Evolutionary conservation across 2,329 filamentous ascomycete genomes (phyloP), one percentile per base, ranked within the genome.

Genomic region (Epichloe aotearoae): DNA sequence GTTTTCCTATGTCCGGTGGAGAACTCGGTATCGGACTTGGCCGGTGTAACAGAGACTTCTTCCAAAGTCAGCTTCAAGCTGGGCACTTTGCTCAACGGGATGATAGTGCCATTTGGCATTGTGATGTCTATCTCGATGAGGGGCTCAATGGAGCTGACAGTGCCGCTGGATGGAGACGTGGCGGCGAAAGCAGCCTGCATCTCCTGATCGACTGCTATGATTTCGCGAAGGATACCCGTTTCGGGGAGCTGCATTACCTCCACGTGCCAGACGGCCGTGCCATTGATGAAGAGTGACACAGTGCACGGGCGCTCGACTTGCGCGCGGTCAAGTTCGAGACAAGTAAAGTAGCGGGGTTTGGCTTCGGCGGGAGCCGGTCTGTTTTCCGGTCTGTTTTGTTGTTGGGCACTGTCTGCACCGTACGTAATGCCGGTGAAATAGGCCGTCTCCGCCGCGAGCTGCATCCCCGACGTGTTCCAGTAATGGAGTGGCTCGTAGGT

Each of bases 191-290:
- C 26, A 50, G 37, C 10, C 15, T 33, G n/a, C 14, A 46, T 47
- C 12, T 43, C 19, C n/a, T 83, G 80, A 53, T 70, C 67, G 47
- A 74, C 66, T 46, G 73, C 66, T 38, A 68, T 60, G 23, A 58
- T 59, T 26, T 64, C 66, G 52, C 66, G 54, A 5, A 64, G 45
- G 30, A 54, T 61, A 46, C 66, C 68, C 12, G 50, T 53, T 2
- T 56, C 52, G 20, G 66, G 68, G 55, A 65, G 64, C 51, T 56
- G 58, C 64, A 70, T 66, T 46, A 71, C 58, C 1, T 66, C 63
- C 44, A 69, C 56, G 41, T 59, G 64, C 19, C 65, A 67, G 15
- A 64, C 63, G 14, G 55, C 54, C 50, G 63, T 58, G 30, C 60
- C 63, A 19, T 59, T 58, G 19, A 70, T 53, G 39, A 61, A 68